These are phyloP conservation scores for Leishmania amazonensis DNA, from an alignment of 208 protist genomes.

Conservation along the genomic window DNA sequence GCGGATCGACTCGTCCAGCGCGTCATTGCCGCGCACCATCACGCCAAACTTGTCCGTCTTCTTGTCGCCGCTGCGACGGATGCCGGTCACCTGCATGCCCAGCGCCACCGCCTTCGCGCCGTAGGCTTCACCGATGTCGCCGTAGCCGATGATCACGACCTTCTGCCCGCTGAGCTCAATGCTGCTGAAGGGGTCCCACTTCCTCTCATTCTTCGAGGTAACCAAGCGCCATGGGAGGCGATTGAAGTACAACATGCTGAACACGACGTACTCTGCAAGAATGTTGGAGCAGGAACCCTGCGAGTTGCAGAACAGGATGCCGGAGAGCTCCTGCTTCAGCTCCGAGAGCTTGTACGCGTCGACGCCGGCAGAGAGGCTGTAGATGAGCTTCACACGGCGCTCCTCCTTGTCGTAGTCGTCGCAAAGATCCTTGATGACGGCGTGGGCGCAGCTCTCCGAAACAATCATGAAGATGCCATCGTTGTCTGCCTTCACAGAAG, in stretches of 20 bases:
- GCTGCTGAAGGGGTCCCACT: conserved; percentile 82
- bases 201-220: conserved; percentile 48
- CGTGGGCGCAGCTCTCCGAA: conserved; percentile 23
- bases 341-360: conserved; percentile 59
- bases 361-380: conserved; percentile 75
- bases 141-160: conserved; percentile 83
- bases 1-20: conserved; percentile 47
- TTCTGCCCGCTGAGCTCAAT: conserved; percentile 54
- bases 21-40: conserved; percentile 45
- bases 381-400: conserved; percentile 74
- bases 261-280: conserved; percentile 80
- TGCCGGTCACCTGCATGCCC: conserved; percentile 80
- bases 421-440: conserved; percentile 43
- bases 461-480: conserved; percentile 14
- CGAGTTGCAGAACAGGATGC: conserved; percentile 74
- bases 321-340: conserved; percentile 44
- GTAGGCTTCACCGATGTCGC: conserved; percentile 71
- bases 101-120: conserved; percentile 44
- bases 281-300: conserved; percentile 68
- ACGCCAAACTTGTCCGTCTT: conserved; percentile 65
- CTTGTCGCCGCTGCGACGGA: conserved; percentile 44
- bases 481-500: conserved; percentile 8
- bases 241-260: conserved; percentile 89
- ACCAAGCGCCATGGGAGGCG: conserved; percentile 60
- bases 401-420: conserved; percentile 50